phyloP scores from a whole-genome alignment of 495 filamentous ascomycete species.

The Xylaria acuta region DNA sequence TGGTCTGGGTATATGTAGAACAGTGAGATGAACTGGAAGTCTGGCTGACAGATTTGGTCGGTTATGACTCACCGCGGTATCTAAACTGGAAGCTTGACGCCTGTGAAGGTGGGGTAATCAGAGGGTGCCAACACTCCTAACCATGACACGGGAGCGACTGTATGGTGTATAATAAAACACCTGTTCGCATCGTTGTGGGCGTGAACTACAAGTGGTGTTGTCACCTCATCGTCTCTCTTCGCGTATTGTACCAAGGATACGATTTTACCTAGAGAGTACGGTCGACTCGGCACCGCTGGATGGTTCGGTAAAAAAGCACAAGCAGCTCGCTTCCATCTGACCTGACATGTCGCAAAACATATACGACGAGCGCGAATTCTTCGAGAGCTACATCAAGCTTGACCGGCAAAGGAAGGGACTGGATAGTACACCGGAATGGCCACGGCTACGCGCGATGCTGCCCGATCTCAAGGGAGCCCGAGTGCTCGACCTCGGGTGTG shows the following conservation, averaged over 20 bases:
- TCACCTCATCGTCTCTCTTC: not conserved
- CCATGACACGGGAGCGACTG: no score
- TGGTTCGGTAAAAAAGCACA: not conserved
- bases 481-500: conserved; percentile 50
- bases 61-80: not conserved
- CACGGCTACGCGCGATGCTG: conserved; percentile 37
- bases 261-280: not conserved
- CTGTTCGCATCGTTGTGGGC: not conserved
- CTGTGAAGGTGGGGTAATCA: not conserved
- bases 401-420: conserved; percentile 38
- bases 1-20: not conserved
- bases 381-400: conserved; percentile 44
- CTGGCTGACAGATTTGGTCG: not conserved
- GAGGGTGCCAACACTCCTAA: not conserved
- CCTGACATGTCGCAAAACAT: conserved; percentile 44
- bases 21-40: not conserved
- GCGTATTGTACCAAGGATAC: not conserved
- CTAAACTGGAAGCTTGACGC: not conserved
- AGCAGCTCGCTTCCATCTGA: not conserved
- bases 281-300: not conserved
- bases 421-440: conserved; percentile 44
- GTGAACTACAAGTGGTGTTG: not conserved
- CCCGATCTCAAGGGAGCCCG: conserved; percentile 37
- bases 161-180: not conserved
- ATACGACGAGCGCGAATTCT: conserved; percentile 44